Evolutionary conservation across 768 basidiomycete genomes (phyloP).

Genomic region (Wakefieldia striispora): DNA sequence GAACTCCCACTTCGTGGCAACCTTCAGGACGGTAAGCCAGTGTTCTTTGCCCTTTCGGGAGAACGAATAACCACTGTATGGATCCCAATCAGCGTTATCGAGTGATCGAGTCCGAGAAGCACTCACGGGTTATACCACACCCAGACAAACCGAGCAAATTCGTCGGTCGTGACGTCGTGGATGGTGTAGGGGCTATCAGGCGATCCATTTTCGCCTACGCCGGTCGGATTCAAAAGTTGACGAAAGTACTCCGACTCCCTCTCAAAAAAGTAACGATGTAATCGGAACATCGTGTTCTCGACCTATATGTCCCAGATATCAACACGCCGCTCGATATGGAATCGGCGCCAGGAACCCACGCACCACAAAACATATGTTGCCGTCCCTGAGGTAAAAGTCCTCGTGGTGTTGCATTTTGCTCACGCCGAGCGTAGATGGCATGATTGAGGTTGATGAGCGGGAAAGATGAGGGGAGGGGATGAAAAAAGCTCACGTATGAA

Average conservation of each 20-base stretch:
- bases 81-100: not conserved
- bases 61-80: conserved; percentile 49
- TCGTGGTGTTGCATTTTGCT: conserved; percentile 22
- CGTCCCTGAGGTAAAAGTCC: conserved; percentile 52
- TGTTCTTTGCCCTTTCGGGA: conserved; percentile 48
- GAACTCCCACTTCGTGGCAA: conserved; percentile 58
- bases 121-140: conserved; percentile 49
- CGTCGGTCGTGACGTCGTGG: conserved; percentile 29
- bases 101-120: not conserved
- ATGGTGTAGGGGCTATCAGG: conserved; percentile 7
- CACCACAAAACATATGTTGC: conserved; percentile 55
- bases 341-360: conserved; percentile 11
- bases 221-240: conserved; percentile 16
- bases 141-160: conserved; percentile 51
- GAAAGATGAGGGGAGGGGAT: not conserved
- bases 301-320: conserved; percentile 26
- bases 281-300: conserved; percentile 28
- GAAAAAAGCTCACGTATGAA: too few relatives aligned
- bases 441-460: not conserved
- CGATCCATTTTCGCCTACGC: conserved; percentile 1
- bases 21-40: conserved; percentile 54
- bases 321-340: not conserved
- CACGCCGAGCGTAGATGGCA: conserved; percentile 10
- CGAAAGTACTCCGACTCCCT: conserved; percentile 34
- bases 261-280: conserved; percentile 39